Base-by-base conservation (phyloP, 306 rosid species). In the Rosa lucieae region DNA sequence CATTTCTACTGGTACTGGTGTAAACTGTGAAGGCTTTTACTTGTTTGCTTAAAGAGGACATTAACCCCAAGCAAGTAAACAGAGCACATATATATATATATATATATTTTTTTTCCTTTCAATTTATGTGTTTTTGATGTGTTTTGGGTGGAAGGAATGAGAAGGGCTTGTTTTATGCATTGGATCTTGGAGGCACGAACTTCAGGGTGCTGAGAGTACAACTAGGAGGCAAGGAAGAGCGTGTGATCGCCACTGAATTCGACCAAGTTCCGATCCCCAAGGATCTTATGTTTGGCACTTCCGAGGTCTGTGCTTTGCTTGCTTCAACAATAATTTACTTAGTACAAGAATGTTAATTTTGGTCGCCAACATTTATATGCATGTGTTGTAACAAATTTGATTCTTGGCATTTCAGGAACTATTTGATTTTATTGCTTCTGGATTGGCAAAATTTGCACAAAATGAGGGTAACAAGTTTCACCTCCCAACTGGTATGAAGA, bases 141-240 rank as follows among this genome's bases (percentile, higher is more conserved):
- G 70, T 47, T 23, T 53, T 87, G 75, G 58, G 67, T 92, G 97
- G 85, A 92, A 92, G 99, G 85, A 92, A 92, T 42, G 99, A 94
- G 89, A 82, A 81, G 59, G 99, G 99, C 2, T 84, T 94, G 89
- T 92, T 91, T 74, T 94, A 92, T 86, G 99, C 95, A 20, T 79
- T 92, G 91, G 99, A 94, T 89, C 97, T 94, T 49, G 99, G 99
- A 35, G 99, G 99, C 58, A 91, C 99, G 3, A 92, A 94, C 78
- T 94, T 94, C 83, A 86, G 97, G 63, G 97, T 92, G 83, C 81
- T 94, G 77, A 88, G 97, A 74, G 97, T 94, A 35, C 95, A 91
- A 67, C 78, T 94, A 72, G 99, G 95, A 65, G 97, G 99, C 37
- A 85, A 87, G 66, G 81, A 92, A 80, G 90, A 87, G 49, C 92